A percentile compares a stretch with the other conserved stretches of the same genome.
phyloP scores from a whole-genome alignment of 108 stramenopile genomes.

The Parmales sp. region DNA sequence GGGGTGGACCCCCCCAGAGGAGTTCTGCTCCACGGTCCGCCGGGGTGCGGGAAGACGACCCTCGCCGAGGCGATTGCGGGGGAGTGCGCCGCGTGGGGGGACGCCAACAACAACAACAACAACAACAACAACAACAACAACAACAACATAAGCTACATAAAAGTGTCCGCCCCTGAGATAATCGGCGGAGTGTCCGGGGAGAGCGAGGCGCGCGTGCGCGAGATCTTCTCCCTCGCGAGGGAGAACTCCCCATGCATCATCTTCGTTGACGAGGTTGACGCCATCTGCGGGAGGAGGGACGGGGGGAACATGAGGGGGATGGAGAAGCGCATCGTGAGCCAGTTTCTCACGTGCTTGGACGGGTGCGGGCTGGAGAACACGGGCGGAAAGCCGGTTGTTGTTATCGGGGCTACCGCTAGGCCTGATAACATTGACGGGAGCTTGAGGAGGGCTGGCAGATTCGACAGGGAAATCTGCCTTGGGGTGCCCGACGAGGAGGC shows the following conservation, averaged over 20 bases:
- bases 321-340: constrained; percentile 96
- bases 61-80: constrained; percentile 81
- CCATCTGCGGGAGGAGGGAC: constrained; percentile 85
- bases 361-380: constrained; percentile 31
- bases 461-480: constrained; percentile 90
- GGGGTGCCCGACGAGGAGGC: constrained; percentile 91
- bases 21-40: constrained; percentile 94
- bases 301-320: constrained; percentile 63
- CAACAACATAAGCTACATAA: no score
- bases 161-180: constrained; percentile 89
- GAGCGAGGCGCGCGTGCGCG: constrained; percentile 69
- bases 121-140: not conserved
- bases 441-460: constrained; percentile 87
- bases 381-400: constrained; percentile 62
- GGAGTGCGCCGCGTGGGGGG: constrained; percentile 47
- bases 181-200: constrained; percentile 92
- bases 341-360: constrained; percentile 91
- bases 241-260: constrained; percentile 83
- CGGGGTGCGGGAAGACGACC: constrained; percentile 93
- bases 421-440: constrained; percentile 92
- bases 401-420: constrained; percentile 93
- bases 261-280: constrained; percentile 97
- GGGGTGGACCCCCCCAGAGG: constrained; percentile 96
- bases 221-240: constrained; percentile 82
- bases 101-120: not conserved